Base-by-base conservation (phyloP, 2,329 filamentous ascomycete species). In the Aureobasidium sp. region DNA sequence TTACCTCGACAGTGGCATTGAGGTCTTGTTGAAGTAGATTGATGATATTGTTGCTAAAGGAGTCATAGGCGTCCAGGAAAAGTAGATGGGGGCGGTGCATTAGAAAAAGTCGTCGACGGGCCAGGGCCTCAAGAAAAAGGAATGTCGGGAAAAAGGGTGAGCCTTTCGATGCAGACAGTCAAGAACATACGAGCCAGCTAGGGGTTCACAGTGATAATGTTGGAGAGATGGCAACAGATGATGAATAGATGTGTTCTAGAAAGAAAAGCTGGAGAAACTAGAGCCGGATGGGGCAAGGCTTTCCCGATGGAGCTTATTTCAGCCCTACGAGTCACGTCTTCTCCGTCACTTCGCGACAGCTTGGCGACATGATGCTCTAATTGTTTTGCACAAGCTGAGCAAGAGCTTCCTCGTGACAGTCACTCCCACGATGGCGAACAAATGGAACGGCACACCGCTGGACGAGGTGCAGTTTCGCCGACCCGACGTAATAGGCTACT, bases 21-120 rank as follows among this genome's bases (percentile, higher is more conserved):
- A 96, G 80, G 3, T 84, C 80, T 4, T 87, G 85, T 68, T 88
- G 83, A 51, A 97, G 81, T 37, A 96, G 83, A 6, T 89, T 87
- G 59, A 95, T 86, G 69, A 97, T 94, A 77, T 97, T 97, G 77
- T 96, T 92, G 61, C 91, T 90, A 76, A 97, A 99, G 45, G 92
- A 97, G 78, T 99, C 94, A 76, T 96, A 96, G 65, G 93, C 92
- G 74, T 97, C 94, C 67, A 99, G 81, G 76, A 96, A 96, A 65
- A 97, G 84, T 65, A 97, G 64, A 44, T 67, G 69, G 53, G 65
- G 66, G 59, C 48, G 65, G 62, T 65, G 67, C 69, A 71, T 70
- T 64, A 25, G 47, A 42, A 42, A 25, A 39, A 27, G n/a, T 47
- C n/a, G 8, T 39, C 14, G n/a, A 47, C 3, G 17, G 34, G 29